Base-by-base conservation (phyloP, 257 asterid genomes). In the Fraxinus cuspidata region DNA sequence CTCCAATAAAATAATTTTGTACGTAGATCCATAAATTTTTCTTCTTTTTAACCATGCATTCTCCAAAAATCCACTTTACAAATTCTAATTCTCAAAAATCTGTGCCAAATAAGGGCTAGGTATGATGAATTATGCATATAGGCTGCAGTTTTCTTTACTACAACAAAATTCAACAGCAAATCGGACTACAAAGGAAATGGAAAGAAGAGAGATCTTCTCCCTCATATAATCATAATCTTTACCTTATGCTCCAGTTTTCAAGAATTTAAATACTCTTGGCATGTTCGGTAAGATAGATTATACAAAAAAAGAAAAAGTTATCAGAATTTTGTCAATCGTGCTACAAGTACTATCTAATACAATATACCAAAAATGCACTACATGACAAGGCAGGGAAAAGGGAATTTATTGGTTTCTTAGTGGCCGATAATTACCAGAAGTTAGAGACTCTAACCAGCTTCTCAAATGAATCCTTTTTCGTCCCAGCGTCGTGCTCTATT, bases 121-220 rank as follows among this genome's bases (percentile, higher is more conserved):
- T 7, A 32, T 18, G 13, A 32, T 65, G 0, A 63, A 25, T 40
- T 73, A 73, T 70, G 68, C 56, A 75, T 64, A 37, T 28, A 66
- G 51, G 12, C 64, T 47, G 21, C 63, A 68, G 16, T 38, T 53
- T 60, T 74, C 40, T 77, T 37, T 79, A 38, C 27, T 69, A 81
- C 81, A 63, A 80, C 74, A 15, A 15, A 78, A 78, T 70, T 81
- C 73, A 13, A 53, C 28, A 70, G 68, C 4, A 80, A 83, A 88
- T 83, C 93, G 91, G 31, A 90, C 95, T 77, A 88, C 90, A 77
- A 89, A 86, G 40, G 93, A 92, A 72, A 84, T 71, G 37, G 89
- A 81, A 69, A 86, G 69, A 34, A 84, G 83, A 80, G 72, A 64
- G 60, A 81, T 84, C 92, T 88, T 92, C 68, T 67, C 63, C 63